Evolutionary conservation across 164 flowering plant genomes (phyloP).

Genomic region (Akebia trifoliata): DNA sequence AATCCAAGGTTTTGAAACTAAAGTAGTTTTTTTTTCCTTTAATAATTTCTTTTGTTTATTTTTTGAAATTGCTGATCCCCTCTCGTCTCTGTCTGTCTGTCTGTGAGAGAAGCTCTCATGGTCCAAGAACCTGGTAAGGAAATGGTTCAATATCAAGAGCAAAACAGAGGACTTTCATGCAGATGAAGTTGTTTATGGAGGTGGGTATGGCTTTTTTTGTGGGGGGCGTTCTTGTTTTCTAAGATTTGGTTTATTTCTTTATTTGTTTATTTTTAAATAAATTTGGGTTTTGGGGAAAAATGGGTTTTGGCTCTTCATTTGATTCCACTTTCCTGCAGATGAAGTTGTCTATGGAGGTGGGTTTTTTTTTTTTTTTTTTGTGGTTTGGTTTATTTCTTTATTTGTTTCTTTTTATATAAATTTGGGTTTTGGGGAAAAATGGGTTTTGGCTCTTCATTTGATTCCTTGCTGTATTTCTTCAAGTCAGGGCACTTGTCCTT

Average conservation of each 20-base stretch:
- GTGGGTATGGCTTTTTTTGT: constrained; percentile 17
- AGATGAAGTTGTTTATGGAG: constrained; percentile 55
- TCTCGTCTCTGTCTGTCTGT: not conserved
- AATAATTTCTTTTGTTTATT: constrained; percentile 1
- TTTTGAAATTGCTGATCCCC: constrained; percentile 11
- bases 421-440: not conserved
- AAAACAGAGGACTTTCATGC: constrained; percentile 72
- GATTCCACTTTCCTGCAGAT: constrained; percentile 27
- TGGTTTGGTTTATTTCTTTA: not conserved
- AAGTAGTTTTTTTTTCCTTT: constrained; percentile 1
- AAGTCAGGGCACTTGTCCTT: too few relatives aligned
- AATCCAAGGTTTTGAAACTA: constrained; percentile 51
- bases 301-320: not conserved
- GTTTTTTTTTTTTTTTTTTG: not conserved
- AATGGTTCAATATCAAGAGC: constrained; percentile 87
- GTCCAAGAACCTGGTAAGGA: constrained; percentile 79
- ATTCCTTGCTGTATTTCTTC: too few relatives aligned
- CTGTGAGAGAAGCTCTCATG: constrained; percentile 65
- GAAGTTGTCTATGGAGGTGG: constrained; percentile 49
- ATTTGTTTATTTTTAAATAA: not conserved
- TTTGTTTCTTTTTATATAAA: not conserved
- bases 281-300: not conserved
- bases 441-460: not conserved
- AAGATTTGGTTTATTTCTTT: not conserved
- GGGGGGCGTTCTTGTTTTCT: not conserved